Evolutionary conservation across 805 yeast genomes (phyloP).

Genomic region (Kluyveromyces starmeri): DNA sequence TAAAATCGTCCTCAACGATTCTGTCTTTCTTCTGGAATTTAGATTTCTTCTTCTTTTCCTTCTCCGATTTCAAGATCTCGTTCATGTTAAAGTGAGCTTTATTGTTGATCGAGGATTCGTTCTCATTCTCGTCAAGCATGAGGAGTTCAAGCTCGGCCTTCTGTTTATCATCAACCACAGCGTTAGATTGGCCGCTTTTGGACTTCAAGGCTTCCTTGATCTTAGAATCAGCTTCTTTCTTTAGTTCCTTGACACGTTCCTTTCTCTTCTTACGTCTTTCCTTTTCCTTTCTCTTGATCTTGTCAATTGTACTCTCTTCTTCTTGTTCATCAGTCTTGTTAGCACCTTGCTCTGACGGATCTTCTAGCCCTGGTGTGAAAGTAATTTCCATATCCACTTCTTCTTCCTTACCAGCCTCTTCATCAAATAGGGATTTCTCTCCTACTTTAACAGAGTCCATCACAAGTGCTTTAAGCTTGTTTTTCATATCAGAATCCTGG

Average conservation of each 20-base stretch:
- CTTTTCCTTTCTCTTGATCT: conserved; percentile 78
- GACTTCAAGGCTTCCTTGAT: conserved; percentile 35
- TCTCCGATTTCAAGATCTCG: conserved; percentile 67
- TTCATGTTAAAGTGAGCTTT: conserved; percentile 71
- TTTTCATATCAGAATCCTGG: conserved; percentile 31
- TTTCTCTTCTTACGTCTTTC: conserved; percentile 84
- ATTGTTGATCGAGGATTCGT: conserved; percentile 27
- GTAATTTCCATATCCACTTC: conserved; percentile 93
- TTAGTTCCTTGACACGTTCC: conserved; percentile 59
- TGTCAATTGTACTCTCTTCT: conserved; percentile 70
- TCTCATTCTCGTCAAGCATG: conserved; percentile 48
- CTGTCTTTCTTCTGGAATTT: conserved; percentile 38
- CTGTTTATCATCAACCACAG: conserved; percentile 29
- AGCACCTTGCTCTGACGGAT: conserved; percentile 22
- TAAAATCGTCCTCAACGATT: conserved; percentile 47
- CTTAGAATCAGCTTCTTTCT: conserved; percentile 43
- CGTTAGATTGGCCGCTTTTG: conserved; percentile 19
- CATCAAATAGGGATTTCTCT: conserved; percentile 27
- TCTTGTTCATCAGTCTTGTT: conserved; percentile 31
- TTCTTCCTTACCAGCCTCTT: conserved; percentile 35
- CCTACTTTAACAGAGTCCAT: conserved; percentile 34
- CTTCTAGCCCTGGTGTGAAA: conserved; percentile 77
- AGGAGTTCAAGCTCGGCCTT: conserved; percentile 68
- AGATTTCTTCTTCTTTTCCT: conserved; percentile 44
- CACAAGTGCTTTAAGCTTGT: conserved; percentile 54